These are phyloP conservation scores for Hydnum rufescens DNA, from an alignment of 768 basidiomycete genomes.

Conservation along the genomic window DNA sequence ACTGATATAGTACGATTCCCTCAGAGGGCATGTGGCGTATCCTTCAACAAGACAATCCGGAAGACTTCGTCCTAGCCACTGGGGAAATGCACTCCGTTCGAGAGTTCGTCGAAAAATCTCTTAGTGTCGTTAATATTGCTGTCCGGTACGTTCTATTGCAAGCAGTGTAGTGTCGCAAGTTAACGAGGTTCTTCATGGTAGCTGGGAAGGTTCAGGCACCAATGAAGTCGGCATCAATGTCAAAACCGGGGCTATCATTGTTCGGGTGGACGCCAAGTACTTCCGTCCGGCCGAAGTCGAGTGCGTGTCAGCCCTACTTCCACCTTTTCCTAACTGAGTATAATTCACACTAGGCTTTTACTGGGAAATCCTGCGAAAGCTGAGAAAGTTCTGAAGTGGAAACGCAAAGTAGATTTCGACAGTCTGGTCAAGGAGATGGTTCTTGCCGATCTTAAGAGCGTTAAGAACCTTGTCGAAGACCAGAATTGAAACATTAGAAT, in stretches of 20 bases:
- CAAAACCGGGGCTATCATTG: constrained; percentile 49
- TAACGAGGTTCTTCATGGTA: constrained; percentile 15
- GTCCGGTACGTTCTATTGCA: constrained; percentile 33
- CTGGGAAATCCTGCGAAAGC: constrained; percentile 83
- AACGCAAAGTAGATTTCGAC: constrained; percentile 66
- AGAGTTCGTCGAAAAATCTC: constrained; percentile 82
- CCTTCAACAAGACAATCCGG: constrained; percentile 65
- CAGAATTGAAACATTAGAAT: constrained; percentile 46
- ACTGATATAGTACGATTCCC: background rate
- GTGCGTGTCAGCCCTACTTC: constrained; percentile 41
- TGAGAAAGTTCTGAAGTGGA: constrained; percentile 77
- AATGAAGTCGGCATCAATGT: constrained; percentile 58
- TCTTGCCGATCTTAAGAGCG: constrained; percentile 52
- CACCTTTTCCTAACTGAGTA: background rate
- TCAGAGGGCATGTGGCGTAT: constrained; percentile 91
- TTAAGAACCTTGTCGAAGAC: constrained; percentile 57
- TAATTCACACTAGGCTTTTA: constrained; percentile 35
- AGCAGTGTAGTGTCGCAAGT: no score
- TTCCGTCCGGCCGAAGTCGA: constrained; percentile 95
- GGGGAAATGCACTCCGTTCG: constrained; percentile 91
- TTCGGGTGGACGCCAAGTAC: constrained; percentile 73
- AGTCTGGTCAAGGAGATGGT: constrained; percentile 87
- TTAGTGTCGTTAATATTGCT: constrained; percentile 41
- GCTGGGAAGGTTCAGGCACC: constrained; percentile 62
- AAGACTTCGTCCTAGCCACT: constrained; percentile 90